Percentiles rank a stretch among this genome's conserved stretches.
Evolutionary conservation across 768 basidiomycete species (phyloP).

Genomic region (Suillus sp.): DNA sequence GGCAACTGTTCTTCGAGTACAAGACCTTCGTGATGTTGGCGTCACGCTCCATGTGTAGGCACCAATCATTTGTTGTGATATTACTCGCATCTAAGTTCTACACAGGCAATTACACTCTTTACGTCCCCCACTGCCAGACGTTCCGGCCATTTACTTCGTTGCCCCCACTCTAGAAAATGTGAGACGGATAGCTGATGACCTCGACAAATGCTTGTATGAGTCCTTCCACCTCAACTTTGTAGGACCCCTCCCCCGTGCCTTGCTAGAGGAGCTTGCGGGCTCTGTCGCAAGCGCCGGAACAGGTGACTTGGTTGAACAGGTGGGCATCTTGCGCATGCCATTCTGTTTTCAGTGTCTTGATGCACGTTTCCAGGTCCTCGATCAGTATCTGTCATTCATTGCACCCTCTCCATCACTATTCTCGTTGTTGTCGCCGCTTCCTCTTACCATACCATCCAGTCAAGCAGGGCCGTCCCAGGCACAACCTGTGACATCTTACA

Average conservation of each 20-base stretch:
- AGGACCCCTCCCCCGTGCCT: conserved; percentile 82
- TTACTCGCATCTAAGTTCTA: conserved; percentile 11
- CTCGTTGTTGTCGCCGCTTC: conserved; percentile 73
- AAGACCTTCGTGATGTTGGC: conserved; percentile 94
- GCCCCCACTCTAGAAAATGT: conserved; percentile 87
- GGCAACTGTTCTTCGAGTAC: conserved; percentile 92
- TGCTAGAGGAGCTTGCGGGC: conserved; percentile 92
- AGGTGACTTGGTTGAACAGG: conserved; percentile 80
- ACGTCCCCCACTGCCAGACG: conserved; percentile 89
- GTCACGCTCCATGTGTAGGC: conserved; percentile 97
- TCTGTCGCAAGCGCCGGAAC: conserved; percentile 84
- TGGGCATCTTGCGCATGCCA: conserved; percentile 28
- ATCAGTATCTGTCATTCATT: conserved; percentile 97
- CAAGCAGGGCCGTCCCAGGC: conserved; percentile 39
- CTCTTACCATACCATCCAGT: conserved; percentile 37
- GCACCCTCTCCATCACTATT: conserved; percentile 91
- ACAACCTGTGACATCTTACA: conserved; percentile 65
- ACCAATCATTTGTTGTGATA: conserved; percentile 9
- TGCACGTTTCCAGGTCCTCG: conserved; percentile 64
- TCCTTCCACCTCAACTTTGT: conserved; percentile 95
- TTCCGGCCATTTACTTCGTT: conserved; percentile 97
- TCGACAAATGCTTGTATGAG: conserved; percentile 87
- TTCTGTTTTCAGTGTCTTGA: not conserved
- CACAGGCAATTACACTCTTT: conserved; percentile 86
- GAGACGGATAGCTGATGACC: conserved; percentile 89